phyloP scores from a whole-genome alignment of 2,329 filamentous ascomycete genomes.

The Zymoseptoria pseudotritici region DNA sequence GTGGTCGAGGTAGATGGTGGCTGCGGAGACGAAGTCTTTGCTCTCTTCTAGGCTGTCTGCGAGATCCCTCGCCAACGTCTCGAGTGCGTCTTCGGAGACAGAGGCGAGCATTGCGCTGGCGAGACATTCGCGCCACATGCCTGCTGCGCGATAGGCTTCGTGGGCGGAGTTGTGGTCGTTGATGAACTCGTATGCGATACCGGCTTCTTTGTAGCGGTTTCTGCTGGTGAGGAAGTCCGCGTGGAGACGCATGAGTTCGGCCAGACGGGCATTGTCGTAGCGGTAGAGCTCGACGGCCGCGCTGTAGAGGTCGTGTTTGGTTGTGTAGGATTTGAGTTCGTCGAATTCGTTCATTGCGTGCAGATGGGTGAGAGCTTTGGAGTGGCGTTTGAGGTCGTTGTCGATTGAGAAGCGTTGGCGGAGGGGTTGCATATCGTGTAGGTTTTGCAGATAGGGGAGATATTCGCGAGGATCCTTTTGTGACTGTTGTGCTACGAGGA shows the following conservation, averaged over 20 bases:
- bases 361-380: slow-evolving; percentile 72
- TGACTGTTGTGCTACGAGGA: slow-evolving; percentile 89
- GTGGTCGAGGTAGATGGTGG: slow-evolving; percentile 74
- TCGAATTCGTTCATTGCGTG: slow-evolving; percentile 66
- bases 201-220: slow-evolving; percentile 78
- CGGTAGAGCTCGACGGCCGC: slow-evolving; percentile 73
- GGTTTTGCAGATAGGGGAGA: slow-evolving; percentile 81
- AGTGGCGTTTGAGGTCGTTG: slow-evolving; percentile 68
- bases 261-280: slow-evolving; percentile 63
- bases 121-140: slow-evolving; percentile 86
- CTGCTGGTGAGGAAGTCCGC: slow-evolving; percentile 67
- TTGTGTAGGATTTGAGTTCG: slow-evolving; percentile 69
- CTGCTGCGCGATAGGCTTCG: slow-evolving; percentile 73
- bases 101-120: slow-evolving; percentile 66
- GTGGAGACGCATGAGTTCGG: slow-evolving; percentile 66
- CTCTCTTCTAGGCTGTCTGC: slow-evolving; percentile 73
- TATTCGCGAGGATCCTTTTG: slow-evolving; percentile 95
- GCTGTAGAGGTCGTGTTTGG: slow-evolving; percentile 72
- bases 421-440: slow-evolving; percentile 65
- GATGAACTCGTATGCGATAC: slow-evolving; percentile 81
- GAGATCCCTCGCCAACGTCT: slow-evolving; percentile 63
- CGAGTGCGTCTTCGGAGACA: slow-evolving; percentile 53
- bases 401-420: slow-evolving; percentile 80
- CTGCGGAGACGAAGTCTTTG: slow-evolving; percentile 75
- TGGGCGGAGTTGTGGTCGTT: slow-evolving; percentile 66